Conservation (phyloP, 177 flowering plant species). For the Vitis hybrid region DNA sequence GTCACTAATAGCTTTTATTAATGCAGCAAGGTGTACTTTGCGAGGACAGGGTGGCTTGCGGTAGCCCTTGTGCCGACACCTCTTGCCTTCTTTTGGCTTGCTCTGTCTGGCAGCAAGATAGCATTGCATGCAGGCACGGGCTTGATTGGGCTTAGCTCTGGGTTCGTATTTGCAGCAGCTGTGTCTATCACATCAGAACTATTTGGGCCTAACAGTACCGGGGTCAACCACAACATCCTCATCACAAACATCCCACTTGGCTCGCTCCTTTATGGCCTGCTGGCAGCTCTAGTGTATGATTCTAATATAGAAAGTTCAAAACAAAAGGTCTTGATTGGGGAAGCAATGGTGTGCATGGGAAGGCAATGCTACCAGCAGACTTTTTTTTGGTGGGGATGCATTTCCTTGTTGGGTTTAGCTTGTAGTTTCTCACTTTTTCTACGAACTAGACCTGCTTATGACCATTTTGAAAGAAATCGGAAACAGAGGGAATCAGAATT, state of each 20-base stretch:
- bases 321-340: constrained; percentile 5
- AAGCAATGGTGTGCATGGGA: constrained; percentile 31
- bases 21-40: constrained; percentile 49
- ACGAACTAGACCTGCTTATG: constrained; percentile 35
- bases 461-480: constrained; percentile 20
- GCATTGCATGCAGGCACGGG: constrained; percentile 20
- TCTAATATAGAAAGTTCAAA: constrained; percentile 8
- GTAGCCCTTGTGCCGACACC: constrained; percentile 47
- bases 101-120: constrained; percentile 17
- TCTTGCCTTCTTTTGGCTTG: constrained; percentile 44
- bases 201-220: constrained; percentile 34
- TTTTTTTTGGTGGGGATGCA: constrained; percentile 35
- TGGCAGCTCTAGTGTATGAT: constrained; percentile 36
- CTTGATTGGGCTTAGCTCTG: constrained; percentile 36
- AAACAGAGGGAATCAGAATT: constrained; percentile 4
- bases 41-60: constrained; percentile 55
- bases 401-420: constrained; percentile 26
- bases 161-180: constrained; percentile 36
- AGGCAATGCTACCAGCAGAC: constrained; percentile 30
- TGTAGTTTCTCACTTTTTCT: constrained; percentile 26
- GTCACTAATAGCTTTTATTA: neutral
- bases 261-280: constrained; percentile 32
- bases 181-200: constrained; percentile 43
- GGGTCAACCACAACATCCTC: constrained; percentile 44
- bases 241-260: constrained; percentile 46